These are phyloP conservation scores for Rickenella mellea DNA, from an alignment of 768 basidiomycete genomes.

Conservation along the genomic window DNA sequence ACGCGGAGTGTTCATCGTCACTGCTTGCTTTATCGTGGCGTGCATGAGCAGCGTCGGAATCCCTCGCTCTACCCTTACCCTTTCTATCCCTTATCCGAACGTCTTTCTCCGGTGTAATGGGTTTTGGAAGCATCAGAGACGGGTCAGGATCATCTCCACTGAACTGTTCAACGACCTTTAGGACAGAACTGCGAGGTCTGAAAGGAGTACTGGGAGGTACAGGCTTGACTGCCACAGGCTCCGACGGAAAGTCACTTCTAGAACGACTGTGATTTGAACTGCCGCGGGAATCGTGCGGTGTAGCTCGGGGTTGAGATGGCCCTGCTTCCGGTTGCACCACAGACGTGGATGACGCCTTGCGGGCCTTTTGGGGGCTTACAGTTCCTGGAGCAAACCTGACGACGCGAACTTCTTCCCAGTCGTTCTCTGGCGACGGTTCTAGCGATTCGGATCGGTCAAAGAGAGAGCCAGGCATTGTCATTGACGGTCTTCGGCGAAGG, in stretches of 20 bases:
- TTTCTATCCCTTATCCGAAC: constrained; percentile 5
- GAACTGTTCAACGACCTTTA: constrained; percentile 41
- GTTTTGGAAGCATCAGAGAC: constrained; percentile 42
- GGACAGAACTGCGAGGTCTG: constrained; percentile 30
- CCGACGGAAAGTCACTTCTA: no score
- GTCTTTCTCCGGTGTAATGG: constrained; percentile 22
- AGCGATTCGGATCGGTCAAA: constrained; percentile 68
- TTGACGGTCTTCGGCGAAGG: constrained; percentile 31
- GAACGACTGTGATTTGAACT: no score
- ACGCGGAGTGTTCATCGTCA: constrained; percentile 10
- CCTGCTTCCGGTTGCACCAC: neutral
- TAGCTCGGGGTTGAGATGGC: neutral
- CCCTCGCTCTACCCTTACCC: constrained; percentile 21
- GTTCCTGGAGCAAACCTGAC: constrained; percentile 28
- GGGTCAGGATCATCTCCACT: constrained; percentile 40
- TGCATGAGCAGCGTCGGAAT: neutral
- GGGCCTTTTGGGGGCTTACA: constrained; percentile 1
- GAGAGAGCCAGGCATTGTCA: constrained; percentile 73
- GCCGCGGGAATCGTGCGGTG: no score
- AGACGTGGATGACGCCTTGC: neutral
- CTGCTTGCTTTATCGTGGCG: neutral
- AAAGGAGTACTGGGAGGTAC: constrained; percentile 17
- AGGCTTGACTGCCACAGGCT: neutral
- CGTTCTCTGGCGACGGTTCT: constrained; percentile 21
- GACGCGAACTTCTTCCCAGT: constrained; percentile 19